These are phyloP conservation scores for Aspergillus sp. DNA, from an alignment of 2,329 filamentous ascomycete species.

Conservation along the genomic window DNA sequence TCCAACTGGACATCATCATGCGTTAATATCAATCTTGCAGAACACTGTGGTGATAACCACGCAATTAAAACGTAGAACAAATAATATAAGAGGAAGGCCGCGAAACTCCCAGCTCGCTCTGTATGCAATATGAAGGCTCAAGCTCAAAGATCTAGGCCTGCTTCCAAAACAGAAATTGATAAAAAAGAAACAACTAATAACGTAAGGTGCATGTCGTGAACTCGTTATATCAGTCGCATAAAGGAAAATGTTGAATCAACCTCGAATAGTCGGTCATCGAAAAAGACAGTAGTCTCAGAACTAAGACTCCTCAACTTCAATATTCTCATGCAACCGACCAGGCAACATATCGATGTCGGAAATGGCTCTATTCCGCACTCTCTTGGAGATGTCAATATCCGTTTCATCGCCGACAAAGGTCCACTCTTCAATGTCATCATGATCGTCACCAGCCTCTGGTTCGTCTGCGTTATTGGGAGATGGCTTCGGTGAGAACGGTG, in stretches of 20 bases:
- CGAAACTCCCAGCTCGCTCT: not conserved
- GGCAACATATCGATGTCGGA: conserved; percentile 19
- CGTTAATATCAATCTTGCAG: no score
- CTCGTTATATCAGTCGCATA: no score
- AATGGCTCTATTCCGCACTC: conserved; percentile 25
- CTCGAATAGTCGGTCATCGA: no score
- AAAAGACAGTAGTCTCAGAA: no score
- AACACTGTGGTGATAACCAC: no score
- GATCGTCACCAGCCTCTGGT: conserved; percentile 41
- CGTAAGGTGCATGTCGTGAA: no score
- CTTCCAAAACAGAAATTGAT: not conserved
- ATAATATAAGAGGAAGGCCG: not conserved
- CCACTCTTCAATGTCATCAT: conserved; percentile 75
- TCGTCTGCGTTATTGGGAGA: conserved; percentile 31
- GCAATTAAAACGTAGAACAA: not conserved
- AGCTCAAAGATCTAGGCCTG: not conserved
- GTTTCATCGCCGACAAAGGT: conserved; percentile 70
- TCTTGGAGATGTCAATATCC: conserved; percentile 38
- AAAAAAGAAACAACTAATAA: not conserved
- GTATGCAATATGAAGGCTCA: conserved; percentile 1
- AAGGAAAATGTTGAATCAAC: no score
- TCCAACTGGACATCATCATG: no score
- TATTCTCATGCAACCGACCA: conserved; percentile 8
- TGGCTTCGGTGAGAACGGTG: conserved; percentile 28
- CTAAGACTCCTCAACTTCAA: not conserved